Evolutionary conservation across 805 yeast species (phyloP), one percentile per base, ranked within the genome.

Genomic region (Hanseniaspora jakobsenii): DNA sequence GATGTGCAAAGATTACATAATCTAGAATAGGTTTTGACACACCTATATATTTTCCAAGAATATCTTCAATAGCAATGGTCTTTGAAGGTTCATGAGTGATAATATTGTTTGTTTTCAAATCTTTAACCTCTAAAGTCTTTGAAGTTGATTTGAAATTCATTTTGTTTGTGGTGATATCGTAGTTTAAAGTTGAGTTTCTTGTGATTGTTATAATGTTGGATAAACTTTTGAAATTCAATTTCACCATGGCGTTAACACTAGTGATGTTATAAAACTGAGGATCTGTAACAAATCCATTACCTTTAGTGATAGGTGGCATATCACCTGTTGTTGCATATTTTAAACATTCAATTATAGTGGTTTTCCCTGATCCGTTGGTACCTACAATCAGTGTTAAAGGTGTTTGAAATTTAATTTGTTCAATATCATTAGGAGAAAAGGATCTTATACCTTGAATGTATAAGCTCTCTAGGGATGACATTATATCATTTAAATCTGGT

Each of bases 321-420:
- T 81, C 91, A 8, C 97, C 97, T 0, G 98, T 89, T 9, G 98
- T 85, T 17, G 93, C 89, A 61, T 86, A 91, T 57, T 86, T 75
- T 49, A 91, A 67, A 58, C 96, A 86, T 61, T 91, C 99, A 50
- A 91, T 93, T 47, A 91, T 78, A 1, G 97, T 87, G 0, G 97
- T 91, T 59, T 91, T 89, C 9, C 98, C 98, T 23, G 94, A 81
- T 26, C 98, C 97, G 62, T 91, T 91, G 41, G 81, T 81, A 0
- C 99, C 99, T 23, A 94, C 94, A 44, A 91, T 89, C 38, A 91
- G 67, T 0, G 98, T 91, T 56, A 91, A 64, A 0, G 99, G 99
- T 38, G 74, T 73, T 13, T 87, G 86, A 62, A 91, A 91, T 55
- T 82, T 83, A 48, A 91, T 84, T 0, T 87, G 78, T 57, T 91